Evolutionary conservation across 148 eudicot genomes (phyloP).

Genomic region (Linanthus parryae): DNA sequence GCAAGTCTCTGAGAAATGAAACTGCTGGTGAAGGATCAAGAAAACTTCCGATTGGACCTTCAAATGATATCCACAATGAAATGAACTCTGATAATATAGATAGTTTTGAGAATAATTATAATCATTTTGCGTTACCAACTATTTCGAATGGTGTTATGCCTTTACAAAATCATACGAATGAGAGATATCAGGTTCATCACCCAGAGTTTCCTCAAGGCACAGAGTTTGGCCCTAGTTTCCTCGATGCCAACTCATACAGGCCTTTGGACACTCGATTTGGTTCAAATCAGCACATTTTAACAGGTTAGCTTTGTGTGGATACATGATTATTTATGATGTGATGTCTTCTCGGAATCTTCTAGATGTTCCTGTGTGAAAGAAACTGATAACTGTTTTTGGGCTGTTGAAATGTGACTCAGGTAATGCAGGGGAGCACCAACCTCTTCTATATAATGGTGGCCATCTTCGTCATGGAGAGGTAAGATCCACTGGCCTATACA

Average conservation of each 20-base stretch:
- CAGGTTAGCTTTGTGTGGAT: conserved; percentile 24
- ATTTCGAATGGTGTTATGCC: conserved; percentile 74
- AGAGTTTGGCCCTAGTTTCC: conserved; percentile 22
- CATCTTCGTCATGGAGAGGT: conserved; percentile 33
- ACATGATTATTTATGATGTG: too few relatives aligned
- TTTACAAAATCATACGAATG: conserved; percentile 86
- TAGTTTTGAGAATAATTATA: conserved; percentile 44
- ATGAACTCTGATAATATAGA: conserved; percentile 42
- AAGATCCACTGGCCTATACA: conserved; percentile 13
- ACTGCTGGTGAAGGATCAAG: conserved; percentile 33
- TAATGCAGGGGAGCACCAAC: conserved; percentile 17
- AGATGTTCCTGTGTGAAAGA: not conserved
- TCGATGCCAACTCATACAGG: conserved; percentile 18
- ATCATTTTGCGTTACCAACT: conserved; percentile 35
- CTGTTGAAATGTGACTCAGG: conserved; percentile 28
- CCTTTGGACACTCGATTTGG: conserved; percentile 18
- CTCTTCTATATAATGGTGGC: conserved; percentile 15
- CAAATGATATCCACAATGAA: conserved; percentile 82
- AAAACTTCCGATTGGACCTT: conserved; percentile 31
- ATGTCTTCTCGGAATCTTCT: too few relatives aligned
- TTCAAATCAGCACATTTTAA: conserved; percentile 14
- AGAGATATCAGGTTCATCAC: conserved; percentile 63
- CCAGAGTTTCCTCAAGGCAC: conserved; percentile 40
- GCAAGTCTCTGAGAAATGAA: conserved; percentile 39
- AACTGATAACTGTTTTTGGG: too few relatives aligned